phyloP scores from a whole-genome alignment of 805 yeast species.

The Schizosaccharomyces cryophilus region DNA sequence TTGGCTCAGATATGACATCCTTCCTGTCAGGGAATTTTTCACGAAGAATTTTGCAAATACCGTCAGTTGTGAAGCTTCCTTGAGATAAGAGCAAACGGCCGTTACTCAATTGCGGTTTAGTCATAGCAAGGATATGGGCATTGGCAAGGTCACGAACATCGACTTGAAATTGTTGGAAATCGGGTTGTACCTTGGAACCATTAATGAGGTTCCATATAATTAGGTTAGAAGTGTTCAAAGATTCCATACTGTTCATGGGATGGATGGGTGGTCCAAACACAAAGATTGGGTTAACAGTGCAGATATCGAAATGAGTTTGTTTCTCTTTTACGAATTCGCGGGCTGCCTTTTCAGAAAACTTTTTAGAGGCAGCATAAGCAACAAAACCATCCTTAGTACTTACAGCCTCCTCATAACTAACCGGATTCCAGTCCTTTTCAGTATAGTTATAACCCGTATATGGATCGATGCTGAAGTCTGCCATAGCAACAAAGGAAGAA shows the following conservation, averaged over 20 bases:
- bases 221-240: constrained; percentile 16
- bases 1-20: constrained; percentile 6
- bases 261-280: constrained; percentile 10
- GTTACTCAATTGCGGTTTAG: constrained; percentile 8
- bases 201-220: constrained; percentile 13
- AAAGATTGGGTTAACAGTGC: constrained; percentile 10
- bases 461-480: constrained; percentile 5
- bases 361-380: constrained; percentile 22
- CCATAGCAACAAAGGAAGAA: constrained; percentile 30
- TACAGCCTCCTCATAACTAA: constrained; percentile 12
- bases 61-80: constrained; percentile 7
- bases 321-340: constrained; percentile 24
- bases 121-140: constrained; percentile 30
- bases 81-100: constrained; percentile 12
- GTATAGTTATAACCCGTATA: constrained; percentile 7
- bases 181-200: constrained; percentile 2
- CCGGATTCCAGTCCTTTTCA: constrained; percentile 19
- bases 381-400: constrained; percentile 3
- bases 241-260: constrained; percentile 9
- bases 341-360: constrained; percentile 29
- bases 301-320: constrained; percentile 8
- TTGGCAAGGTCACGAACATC: constrained; percentile 42
- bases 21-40: constrained; percentile 7
- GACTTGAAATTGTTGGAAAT: constrained; percentile 13
- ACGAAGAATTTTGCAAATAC: constrained; percentile 5